Evolutionary conservation across 495 filamentous ascomycete genomes (phyloP), one percentile per base, ranked within the genome.

Genomic region (Annulohypoxylon nitens): DNA sequence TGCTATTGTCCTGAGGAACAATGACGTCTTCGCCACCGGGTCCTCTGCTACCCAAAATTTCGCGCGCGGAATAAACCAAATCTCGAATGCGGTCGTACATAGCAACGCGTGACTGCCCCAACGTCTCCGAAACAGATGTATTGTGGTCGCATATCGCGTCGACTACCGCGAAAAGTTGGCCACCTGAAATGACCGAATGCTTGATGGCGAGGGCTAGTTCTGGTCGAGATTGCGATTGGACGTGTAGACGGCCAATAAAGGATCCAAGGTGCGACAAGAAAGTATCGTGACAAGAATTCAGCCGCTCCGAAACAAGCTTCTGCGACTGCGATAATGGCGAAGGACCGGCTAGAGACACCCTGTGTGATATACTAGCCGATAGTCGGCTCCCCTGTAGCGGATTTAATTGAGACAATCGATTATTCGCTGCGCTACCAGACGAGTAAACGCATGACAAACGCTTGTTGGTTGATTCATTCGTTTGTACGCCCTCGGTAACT

Each of bases 231-330:
- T 95, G 92, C 7, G 93, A 94, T 77, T 97, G 93, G 62, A 97
- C 86, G 73, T 97, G 93, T 34, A 97, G 84, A n/a, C 87, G 86
- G 12, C 97, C 96, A 80, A 97, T 94, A 77, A 98, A 97, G 9
- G 92, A 94, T 43, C 93, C 94, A 51, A 98, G 87, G 74, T 92
- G 90, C 33, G 94, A 93, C 37, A 99, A 86, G 78, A 98, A 97
- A 12, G 86, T 85, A 81, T 99, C 95, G 80, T 97, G 94, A 34
- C 90, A 89, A 43, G 86, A 83, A 69, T 88, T 90, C 36, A 99
- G 87, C 69, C 90, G 91, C 73, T 85, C 85, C 51, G 86, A 88
- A 63, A 88, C 83, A 25, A 89, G 78, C 43, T 87, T 87, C 60
- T 83, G 84, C 64, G 77, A 76, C 57, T 74, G 82, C 60, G 79